These are phyloP conservation scores for Tulasnella sp. DNA, from an alignment of 768 basidiomycete species.

Conservation along the genomic window DNA sequence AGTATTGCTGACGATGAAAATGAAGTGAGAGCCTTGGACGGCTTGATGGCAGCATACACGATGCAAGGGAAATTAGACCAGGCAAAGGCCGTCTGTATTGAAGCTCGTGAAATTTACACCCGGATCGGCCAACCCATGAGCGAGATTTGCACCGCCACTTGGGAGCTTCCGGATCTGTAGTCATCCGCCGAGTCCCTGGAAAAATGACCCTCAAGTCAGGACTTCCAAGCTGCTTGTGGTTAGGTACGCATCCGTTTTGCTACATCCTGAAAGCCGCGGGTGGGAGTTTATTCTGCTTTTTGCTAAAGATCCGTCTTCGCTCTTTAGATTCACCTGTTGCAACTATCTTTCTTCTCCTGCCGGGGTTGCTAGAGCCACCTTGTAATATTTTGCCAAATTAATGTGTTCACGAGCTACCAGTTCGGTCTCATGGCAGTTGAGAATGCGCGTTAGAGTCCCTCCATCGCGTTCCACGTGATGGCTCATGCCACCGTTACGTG, in stretches of 20 bases:
- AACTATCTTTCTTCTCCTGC: too few species aligned
- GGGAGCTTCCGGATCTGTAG: not conserved
- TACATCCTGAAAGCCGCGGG: too few species aligned
- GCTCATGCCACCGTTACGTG: too few species aligned
- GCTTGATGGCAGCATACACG: not conserved
- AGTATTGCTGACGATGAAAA: not conserved
- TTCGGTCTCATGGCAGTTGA: too few species aligned
- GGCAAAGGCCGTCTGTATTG: not conserved
- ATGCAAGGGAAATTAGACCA: not conserved
- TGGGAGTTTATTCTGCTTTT: too few species aligned
- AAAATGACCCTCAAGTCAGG: not conserved
- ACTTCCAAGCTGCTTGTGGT: not conserved
- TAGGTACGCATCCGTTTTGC: not conserved
- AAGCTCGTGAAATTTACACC: not conserved
- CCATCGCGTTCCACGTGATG: too few species aligned
- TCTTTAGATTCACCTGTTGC: too few species aligned
- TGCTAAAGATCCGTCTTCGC: too few species aligned
- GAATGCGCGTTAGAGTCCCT: too few species aligned
- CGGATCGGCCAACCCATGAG: not conserved
- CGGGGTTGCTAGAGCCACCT: too few species aligned
- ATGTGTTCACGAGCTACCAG: too few species aligned
- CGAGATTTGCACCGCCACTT: not conserved
- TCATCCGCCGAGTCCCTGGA: not conserved
- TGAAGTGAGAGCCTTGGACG: not conserved
- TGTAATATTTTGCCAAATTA: too few species aligned